These are phyloP conservation scores for Euphorbia corollata DNA, from an alignment of 441 rosid species.

Conservation along the genomic window DNA sequence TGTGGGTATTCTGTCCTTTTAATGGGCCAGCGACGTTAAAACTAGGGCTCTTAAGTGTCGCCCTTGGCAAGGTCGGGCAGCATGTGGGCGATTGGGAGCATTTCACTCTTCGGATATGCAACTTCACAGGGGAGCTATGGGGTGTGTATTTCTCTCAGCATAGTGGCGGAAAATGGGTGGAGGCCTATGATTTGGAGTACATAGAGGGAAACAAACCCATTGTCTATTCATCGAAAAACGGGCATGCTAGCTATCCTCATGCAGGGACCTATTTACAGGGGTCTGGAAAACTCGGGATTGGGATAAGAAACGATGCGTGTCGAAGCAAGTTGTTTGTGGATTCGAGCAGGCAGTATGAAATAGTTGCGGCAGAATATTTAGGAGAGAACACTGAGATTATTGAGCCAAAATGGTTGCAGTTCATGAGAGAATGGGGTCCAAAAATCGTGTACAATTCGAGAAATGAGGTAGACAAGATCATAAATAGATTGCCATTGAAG, in stretches of 20 bases:
- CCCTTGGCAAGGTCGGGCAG: conserved; percentile 61
- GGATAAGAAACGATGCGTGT: conserved; percentile 65
- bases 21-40: conserved; percentile 79
- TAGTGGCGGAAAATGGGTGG: conserved; percentile 78
- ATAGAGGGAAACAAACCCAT: conserved; percentile 51
- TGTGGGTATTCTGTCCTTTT: conserved; percentile 88
- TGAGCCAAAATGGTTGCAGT: conserved; percentile 76
- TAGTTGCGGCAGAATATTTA: conserved; percentile 64
- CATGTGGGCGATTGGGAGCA: conserved; percentile 93
- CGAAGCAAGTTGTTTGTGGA: conserved; percentile 40
- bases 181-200: conserved; percentile 59
- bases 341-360: conserved; percentile 57
- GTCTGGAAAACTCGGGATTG: conserved; percentile 52
- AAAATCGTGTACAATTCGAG: conserved; percentile 53
- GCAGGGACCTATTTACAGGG: conserved; percentile 69
- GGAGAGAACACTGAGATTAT: conserved; percentile 29
- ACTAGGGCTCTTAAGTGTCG: conserved; percentile 37
- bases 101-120: conserved; percentile 71
- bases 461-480: conserved; percentile 46
- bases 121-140: conserved; percentile 67
- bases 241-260: conserved; percentile 72
- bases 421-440: conserved; percentile 92
- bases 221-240: conserved; percentile 55
- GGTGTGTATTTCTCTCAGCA: conserved; percentile 80
- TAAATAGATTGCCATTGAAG: conserved; percentile 40